Evolutionary conservation across 306 rosid species (phyloP).

Genomic region (Glycine tomentella): DNA sequence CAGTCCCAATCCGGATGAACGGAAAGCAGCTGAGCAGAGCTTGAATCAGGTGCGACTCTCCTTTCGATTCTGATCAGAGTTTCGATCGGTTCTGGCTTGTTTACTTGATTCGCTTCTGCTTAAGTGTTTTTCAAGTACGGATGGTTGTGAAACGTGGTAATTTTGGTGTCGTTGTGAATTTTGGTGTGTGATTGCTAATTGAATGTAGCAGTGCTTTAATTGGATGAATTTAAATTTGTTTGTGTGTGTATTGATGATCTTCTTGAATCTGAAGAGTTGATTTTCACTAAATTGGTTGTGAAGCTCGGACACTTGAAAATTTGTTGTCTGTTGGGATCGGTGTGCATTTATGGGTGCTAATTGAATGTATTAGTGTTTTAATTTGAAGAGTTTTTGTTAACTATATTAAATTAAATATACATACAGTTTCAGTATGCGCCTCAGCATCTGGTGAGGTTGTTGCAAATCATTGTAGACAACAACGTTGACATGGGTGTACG

Average conservation of each 20-base stretch:
- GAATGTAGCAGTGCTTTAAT: neutral
- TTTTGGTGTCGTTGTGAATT: constrained; percentile 2
- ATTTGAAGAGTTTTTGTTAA: constrained; percentile 3
- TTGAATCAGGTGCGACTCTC: constrained; percentile 73
- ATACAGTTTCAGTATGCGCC: constrained; percentile 89
- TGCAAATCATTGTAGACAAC: constrained; percentile 89
- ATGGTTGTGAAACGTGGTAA: neutral
- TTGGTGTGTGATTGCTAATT: neutral
- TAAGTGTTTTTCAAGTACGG: neutral
- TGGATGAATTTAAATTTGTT: neutral
- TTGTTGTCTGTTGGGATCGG: neutral
- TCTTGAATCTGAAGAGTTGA: neutral
- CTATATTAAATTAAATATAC: neutral
- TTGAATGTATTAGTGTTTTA: constrained; percentile 6
- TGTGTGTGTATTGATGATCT: neutral
- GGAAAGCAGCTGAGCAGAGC: constrained; percentile 92
- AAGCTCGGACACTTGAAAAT: neutral
- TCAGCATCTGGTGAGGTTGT: constrained; percentile 89
- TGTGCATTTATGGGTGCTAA: neutral
- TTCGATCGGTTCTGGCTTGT: constrained; percentile 9
- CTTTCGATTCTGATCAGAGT: constrained; percentile 22
- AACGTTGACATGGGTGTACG: constrained; percentile 86
- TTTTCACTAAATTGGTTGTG: neutral
- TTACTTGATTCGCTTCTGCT: neutral
- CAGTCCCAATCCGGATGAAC: constrained; percentile 87